Evolutionary conservation across 139 green algal species (phyloP).

Genomic region (Penium margaritaceum): DNA sequence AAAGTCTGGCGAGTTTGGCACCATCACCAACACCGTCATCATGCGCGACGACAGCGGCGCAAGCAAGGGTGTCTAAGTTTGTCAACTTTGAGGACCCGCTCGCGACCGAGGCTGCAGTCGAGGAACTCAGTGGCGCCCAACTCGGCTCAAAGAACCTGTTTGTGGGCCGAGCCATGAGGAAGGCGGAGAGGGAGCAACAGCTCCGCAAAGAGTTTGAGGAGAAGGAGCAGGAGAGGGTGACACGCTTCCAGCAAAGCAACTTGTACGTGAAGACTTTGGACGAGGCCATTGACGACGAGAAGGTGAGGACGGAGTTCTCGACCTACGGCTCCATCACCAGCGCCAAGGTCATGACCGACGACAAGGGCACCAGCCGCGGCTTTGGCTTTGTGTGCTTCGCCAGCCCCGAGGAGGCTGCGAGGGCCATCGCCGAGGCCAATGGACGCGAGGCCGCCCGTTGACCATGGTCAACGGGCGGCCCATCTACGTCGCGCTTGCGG

Average conservation of each 20-base stretch:
- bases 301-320: slow-evolving; percentile 52
- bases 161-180: slow-evolving; percentile 58
- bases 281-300: slow-evolving; percentile 54
- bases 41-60: slow-evolving; percentile 51
- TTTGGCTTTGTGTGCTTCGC: slow-evolving; percentile 55
- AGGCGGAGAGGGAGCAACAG: slow-evolving; percentile 54
- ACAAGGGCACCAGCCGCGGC: slow-evolving; percentile 36
- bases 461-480: neutral
- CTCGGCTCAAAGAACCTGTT: slow-evolving; percentile 47
- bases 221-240: slow-evolving; percentile 45
- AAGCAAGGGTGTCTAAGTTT: slow-evolving; percentile 56
- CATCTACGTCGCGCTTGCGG: neutral
- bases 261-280: slow-evolving; percentile 61
- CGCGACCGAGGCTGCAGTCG: slow-evolving; percentile 27
- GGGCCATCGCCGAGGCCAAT: slow-evolving; percentile 30
- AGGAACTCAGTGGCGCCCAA: slow-evolving; percentile 43
- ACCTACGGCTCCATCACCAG: slow-evolving; percentile 60
- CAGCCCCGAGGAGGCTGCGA: slow-evolving; percentile 53
- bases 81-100: slow-evolving; percentile 60
- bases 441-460: neutral
- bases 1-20: slow-evolving; percentile 44
- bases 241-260: slow-evolving; percentile 52
- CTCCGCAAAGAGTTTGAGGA: slow-evolving; percentile 51
- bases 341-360: slow-evolving; percentile 50
- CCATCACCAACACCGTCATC: slow-evolving; percentile 43